These are phyloP conservation scores for Crithidia acanthocephali DNA, from an alignment of 208 protist genomes.

Conservation along the genomic window DNA sequence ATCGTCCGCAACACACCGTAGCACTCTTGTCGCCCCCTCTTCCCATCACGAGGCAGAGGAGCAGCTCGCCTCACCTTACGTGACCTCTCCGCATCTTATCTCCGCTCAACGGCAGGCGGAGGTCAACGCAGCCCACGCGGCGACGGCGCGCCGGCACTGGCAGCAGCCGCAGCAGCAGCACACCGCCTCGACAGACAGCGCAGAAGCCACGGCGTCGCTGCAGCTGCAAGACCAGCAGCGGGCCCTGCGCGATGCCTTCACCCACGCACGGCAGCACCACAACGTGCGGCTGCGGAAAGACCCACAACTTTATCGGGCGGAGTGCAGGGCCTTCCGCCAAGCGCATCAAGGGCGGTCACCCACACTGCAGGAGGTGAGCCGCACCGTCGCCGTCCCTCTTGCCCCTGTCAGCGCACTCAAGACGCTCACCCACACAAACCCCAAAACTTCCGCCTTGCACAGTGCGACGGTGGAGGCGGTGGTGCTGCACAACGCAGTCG, in stretches of 20 bases:
- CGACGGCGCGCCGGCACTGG: not conserved
- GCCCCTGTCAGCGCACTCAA: conserved; percentile 66
- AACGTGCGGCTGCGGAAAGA: conserved; percentile 71
- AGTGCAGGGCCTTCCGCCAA: conserved; percentile 55
- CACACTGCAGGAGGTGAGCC: conserved; percentile 49
- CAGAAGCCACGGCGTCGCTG: not conserved
- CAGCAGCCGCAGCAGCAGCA: too few relatives aligned
- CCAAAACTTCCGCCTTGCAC: conserved; percentile 32
- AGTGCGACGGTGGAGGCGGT: conserved; percentile 47
- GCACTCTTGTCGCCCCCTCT: not conserved
- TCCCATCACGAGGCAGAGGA: not conserved
- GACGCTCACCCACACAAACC: conserved; percentile 42
- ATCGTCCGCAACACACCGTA: not conserved
- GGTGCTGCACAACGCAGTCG: conserved; percentile 63
- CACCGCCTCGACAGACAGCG: too few relatives aligned
- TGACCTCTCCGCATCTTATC: conserved; percentile 11
- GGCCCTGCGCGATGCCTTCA: conserved; percentile 32
- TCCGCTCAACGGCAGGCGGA: conserved; percentile 2
- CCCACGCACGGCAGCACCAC: conserved; percentile 37
- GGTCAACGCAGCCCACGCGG: not conserved
- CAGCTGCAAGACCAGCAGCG: conserved; percentile 24
- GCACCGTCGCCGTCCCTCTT: conserved; percentile 60
- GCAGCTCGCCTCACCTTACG: not conserved
- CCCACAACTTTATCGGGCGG: conserved; percentile 40
- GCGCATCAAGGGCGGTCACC: conserved; percentile 51